These are phyloP conservation scores for Phytophthora lateralis DNA, from an alignment of 352 stramenopile species.

Conservation along the genomic window DNA sequence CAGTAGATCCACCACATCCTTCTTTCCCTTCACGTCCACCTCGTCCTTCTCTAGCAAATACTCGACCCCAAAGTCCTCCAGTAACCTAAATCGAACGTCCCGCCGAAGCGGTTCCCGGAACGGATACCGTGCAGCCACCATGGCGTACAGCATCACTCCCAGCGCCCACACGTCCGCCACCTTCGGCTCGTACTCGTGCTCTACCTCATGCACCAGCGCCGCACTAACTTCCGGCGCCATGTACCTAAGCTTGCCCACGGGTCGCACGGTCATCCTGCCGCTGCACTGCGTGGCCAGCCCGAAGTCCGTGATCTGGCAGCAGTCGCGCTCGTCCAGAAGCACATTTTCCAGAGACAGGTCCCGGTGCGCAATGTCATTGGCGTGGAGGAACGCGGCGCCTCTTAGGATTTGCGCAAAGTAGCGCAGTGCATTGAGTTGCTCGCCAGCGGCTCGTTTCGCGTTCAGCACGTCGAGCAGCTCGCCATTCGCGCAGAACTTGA, in stretches of 20 bases:
- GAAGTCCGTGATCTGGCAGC: slow-evolving; percentile 85
- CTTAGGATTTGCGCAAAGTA: slow-evolving; percentile 75
- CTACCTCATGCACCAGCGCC: slow-evolving; percentile 29
- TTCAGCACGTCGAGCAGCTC: slow-evolving; percentile 83
- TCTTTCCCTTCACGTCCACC: slow-evolving; percentile 47
- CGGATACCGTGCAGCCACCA: slow-evolving; percentile 70
- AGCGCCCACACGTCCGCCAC: slow-evolving; percentile 80
- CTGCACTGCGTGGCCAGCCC: slow-evolving; percentile 55
- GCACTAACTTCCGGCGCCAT: slow-evolving; percentile 76
- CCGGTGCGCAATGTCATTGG: slow-evolving; percentile 76
- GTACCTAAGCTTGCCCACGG: slow-evolving; percentile 81
- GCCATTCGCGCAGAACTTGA: slow-evolving; percentile 67
- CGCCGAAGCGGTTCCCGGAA: slow-evolving; percentile 58
- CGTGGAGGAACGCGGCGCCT: slow-evolving; percentile 75
- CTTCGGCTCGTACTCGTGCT: slow-evolving; percentile 61
- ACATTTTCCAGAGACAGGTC: slow-evolving; percentile 88
- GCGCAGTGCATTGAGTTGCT: slow-evolving; percentile 36
- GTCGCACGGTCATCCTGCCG: slow-evolving; percentile 33
- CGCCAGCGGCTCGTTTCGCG: slow-evolving; percentile 39
- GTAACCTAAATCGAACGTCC: slow-evolving; percentile 62
- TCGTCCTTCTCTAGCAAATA: slow-evolving; percentile 74
- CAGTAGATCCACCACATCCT: slow-evolving; percentile 58
- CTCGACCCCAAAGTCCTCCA: slow-evolving; percentile 62
- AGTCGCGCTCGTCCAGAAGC: slow-evolving; percentile 66
- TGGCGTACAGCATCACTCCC: slow-evolving; percentile 80